These are phyloP conservation scores for Ochromonas danica DNA, from an alignment of 108 stramenopile genomes.

Conservation along the genomic window DNA sequence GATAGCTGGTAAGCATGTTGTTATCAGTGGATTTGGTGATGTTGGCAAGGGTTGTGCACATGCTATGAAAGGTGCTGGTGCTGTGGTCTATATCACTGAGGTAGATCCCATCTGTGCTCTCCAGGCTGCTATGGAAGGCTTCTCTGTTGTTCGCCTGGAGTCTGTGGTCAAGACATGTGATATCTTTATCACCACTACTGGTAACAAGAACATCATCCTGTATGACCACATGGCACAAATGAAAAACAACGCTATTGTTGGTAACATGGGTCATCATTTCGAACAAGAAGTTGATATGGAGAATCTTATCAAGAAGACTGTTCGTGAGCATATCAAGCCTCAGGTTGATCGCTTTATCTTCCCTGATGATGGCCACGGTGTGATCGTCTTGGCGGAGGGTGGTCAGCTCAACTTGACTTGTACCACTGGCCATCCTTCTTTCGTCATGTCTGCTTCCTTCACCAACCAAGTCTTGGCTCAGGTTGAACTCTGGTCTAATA, in stretches of 20 bases:
- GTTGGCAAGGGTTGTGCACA: conserved; percentile 99
- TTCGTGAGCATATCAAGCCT: conserved; percentile 98
- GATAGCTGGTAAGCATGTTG: conserved; percentile 95
- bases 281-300: conserved; percentile 99
- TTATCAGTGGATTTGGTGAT: conserved; percentile 99
- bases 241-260: conserved; percentile 99
- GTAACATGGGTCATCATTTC: conserved; percentile 99
- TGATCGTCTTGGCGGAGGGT: conserved; percentile 98
- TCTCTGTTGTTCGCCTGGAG: conserved; percentile 84
- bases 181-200: conserved; percentile 99
- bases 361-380: conserved; percentile 81
- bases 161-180: conserved; percentile 77
- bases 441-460: conserved; percentile 98
- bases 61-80: conserved; percentile 97
- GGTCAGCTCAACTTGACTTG: conserved; percentile 99
- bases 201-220: conserved; percentile 99
- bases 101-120: conserved; percentile 99
- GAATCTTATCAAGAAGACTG: conserved; percentile 75
- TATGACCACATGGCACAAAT: conserved; percentile 88
- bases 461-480: conserved; percentile 99
- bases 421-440: conserved; percentile 99
- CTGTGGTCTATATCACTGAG: conserved; percentile 96
- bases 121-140: conserved; percentile 99
- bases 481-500: conserved; percentile 95
- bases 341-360: conserved; percentile 98